Base-by-base conservation (phyloP, 1,139 yeast genomes). In the Diutina catenulata region DNA sequence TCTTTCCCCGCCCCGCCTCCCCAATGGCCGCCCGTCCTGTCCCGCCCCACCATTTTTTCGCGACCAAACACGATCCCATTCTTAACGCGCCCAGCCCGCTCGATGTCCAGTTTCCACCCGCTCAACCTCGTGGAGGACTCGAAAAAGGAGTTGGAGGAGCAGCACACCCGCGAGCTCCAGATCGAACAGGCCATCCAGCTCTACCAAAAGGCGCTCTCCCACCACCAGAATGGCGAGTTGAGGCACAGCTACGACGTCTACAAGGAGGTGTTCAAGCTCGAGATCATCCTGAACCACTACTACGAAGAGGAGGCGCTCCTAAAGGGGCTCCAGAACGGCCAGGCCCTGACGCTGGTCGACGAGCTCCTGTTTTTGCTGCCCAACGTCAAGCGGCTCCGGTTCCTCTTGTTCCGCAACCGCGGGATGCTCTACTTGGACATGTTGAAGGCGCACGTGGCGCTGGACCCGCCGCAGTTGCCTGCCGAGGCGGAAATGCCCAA, bases 141-240 rank as follows among this genome's bases (percentile, higher is more conserved):
- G 32, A 63, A 64, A 43, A 63, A 64, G 43, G 73, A 68, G 39
- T 61, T 72, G 36, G 94, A 83, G 45, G 95, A 87, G 47, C 91
- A 86, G 46, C 94, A 87, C 49, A 81, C 96, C 1, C 62, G 95
- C 40, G 98, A 91, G 50, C 80, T 73, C 28, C 76, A 86, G 63
- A 77, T 91, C 14, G 98, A 93, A 56, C 83, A 81, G 50, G 94
- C 95, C 3, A 80, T 81, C 54, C 75, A 76, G 47, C 59, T 77
- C 13, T 86, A 81, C 53, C 87, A 86, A 47, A 57, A 60, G 22
- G 95, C 95, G 0, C 60, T 93, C 28, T 55, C 57, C 10, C 60
- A 62, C 10, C 94, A 91, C 45, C 74, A 75, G 45, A 53, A 60
- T 1, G 59, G 64, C 4, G 52, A 71, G 3, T 68, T 66, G 41